A percentile compares a stretch with the other conserved stretches of the same genome.
Evolutionary conservation across 2,329 filamentous ascomycete species (phyloP).

Genomic region (Eutypa lata): DNA sequence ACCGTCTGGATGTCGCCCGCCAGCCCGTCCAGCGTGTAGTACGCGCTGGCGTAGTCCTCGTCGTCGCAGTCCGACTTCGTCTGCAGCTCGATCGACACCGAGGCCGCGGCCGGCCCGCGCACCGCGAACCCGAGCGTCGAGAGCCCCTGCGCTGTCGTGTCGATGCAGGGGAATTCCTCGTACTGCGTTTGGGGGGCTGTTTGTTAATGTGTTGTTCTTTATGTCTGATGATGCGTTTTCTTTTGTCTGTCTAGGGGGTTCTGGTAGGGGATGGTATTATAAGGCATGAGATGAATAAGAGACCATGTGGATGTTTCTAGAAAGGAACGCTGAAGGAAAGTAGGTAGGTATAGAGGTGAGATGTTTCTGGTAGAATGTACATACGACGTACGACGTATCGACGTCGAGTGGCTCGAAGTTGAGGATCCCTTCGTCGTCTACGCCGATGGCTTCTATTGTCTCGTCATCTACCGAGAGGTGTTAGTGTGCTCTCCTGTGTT

Average conservation of each 20-base stretch:
- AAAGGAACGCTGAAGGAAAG: too few relatives aligned
- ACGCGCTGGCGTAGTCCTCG: constrained; percentile 35
- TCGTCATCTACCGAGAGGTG: constrained; percentile 19
- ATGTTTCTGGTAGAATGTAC: too few relatives aligned
- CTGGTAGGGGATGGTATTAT: too few relatives aligned
- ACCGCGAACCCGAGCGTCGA: constrained; percentile 25
- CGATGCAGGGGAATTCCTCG: constrained; percentile 24
- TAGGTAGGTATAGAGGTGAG: too few relatives aligned
- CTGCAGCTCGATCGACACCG: constrained; percentile 27
- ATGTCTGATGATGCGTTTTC: too few relatives aligned
- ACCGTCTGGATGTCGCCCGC: constrained; percentile 48
- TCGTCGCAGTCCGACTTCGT: constrained; percentile 17
- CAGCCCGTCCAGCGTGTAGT: constrained; percentile 40
- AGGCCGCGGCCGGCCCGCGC: constrained; percentile 26
- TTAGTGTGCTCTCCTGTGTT: constrained; percentile 11
- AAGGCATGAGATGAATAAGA: too few relatives aligned
- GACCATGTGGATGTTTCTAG: too few relatives aligned
- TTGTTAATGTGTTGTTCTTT: too few relatives aligned
- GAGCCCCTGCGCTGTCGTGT: constrained; percentile 15
- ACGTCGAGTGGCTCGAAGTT: constrained; percentile 22
- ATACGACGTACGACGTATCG: constrained; percentile 23
- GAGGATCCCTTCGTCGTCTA: constrained; percentile 15
- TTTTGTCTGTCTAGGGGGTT: too few relatives aligned
- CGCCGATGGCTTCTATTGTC: constrained; percentile 22
- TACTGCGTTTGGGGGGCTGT: too few relatives aligned